Evolutionary conservation across 2,329 filamentous ascomycete genomes (phyloP), one percentile per base, ranked within the genome.

Genomic region (Cladorrhinum sp.): DNA sequence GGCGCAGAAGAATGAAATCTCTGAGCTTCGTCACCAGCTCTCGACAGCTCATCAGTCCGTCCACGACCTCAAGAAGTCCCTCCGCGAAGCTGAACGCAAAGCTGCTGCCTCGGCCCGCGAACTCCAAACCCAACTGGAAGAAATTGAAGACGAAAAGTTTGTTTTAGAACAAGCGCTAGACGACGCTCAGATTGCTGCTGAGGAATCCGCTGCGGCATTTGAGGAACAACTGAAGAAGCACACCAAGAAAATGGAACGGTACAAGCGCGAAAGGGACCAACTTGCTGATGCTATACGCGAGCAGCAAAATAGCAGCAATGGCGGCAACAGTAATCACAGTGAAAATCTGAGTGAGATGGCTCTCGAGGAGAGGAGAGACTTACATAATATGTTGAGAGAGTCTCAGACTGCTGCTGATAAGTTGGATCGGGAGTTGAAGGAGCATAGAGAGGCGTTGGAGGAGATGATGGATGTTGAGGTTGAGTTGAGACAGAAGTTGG

Each of bases 381-480:
- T 90, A 20, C 83, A 86, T 64, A 77, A 81, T 57, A 80, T 85
- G 73, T 77, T 87, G 24, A 85, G 84, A 63, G 82, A 85, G 68
- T 83, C 83, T 20, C 86, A 89, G 72, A 78, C 85, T 12, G 84
- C 88, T 68, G 78, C 82, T 48, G 85, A 91, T 72, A 83, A 86
- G 33, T 79, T 95, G n/a, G 87, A 91, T 66, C 81, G 90, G 61
- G 86, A 90, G 69, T 80, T 95, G 26, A 80, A 82, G 5, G 85
- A 90, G 69, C 86, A 89, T 63, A 87, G 91, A 59, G 80, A 84
- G 59, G 82, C 85, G 14, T 83, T 93, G 54, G 82, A 84, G 46
- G 74, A 78, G 30, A 77, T 86, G 26, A 75, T 79, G 33, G 76
- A 76, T 14, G 81, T 82, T n/a, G 86, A 90, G 68, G 76, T 78